Evolutionary conservation across 208 protist genomes (phyloP).

Genomic region (Porcisia hertigi): DNA sequence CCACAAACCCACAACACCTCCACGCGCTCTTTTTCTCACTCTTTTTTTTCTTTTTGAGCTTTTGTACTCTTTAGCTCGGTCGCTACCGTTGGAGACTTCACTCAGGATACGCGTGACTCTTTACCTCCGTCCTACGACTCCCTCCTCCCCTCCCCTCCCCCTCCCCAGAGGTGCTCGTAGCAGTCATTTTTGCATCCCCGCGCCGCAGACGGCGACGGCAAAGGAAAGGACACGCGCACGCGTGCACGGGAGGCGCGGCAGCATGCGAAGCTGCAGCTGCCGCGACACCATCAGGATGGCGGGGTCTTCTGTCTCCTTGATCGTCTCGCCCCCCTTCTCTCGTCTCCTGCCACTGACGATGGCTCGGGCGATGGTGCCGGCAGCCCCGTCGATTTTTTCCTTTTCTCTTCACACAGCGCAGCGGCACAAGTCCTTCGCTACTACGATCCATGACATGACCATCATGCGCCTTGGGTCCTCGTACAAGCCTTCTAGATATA

Average conservation of each 20-base stretch:
- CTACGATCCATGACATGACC: slow-evolving; percentile 43
- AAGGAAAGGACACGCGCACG: neutral
- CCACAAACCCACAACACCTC: neutral
- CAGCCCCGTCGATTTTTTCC: neutral
- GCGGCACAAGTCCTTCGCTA: slow-evolving; percentile 38
- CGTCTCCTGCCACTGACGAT: neutral
- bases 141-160: neutral
- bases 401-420: slow-evolving; percentile 2
- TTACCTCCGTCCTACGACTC: too few species aligned
- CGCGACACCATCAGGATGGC: neutral
- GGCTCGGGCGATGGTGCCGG: neutral
- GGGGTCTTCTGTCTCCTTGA: neutral
- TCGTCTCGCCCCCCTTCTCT: neutral
- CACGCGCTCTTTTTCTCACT: neutral
- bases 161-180: neutral
- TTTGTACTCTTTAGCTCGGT: neutral
- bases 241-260: neutral
- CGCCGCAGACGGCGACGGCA: neutral
- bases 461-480: slow-evolving; percentile 38
- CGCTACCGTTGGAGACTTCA: neutral
- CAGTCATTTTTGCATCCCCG: neutral
- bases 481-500: slow-evolving; percentile 40
- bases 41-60: neutral
- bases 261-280: neutral
- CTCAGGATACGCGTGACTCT: too few species aligned